phyloP scores from a whole-genome alignment of 768 basidiomycete genomes.

The Hortiboletus campestris region DNA sequence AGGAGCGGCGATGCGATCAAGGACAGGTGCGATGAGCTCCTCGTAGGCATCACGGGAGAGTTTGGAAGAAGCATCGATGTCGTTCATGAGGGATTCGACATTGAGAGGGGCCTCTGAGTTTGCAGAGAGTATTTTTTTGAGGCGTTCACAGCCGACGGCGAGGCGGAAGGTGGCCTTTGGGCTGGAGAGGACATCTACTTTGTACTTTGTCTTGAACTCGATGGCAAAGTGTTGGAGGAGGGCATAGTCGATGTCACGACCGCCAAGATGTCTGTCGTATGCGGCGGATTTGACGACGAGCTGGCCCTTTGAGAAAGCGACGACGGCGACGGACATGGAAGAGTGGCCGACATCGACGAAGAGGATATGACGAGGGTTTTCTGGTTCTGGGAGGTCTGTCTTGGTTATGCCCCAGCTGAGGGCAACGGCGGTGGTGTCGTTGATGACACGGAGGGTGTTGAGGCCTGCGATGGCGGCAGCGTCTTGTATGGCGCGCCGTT shows the following conservation, averaged over 20 bases:
- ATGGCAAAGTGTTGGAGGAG: conserved; percentile 85
- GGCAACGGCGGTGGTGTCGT: conserved; percentile 94
- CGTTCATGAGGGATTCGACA: conserved; percentile 96
- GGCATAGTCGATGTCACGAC: conserved; percentile 93
- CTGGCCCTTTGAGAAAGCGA: conserved; percentile 93
- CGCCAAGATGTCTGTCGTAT: conserved; percentile 92
- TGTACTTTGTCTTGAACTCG: conserved; percentile 97
- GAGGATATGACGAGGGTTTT: conserved; percentile 80
- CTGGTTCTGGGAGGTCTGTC: conserved; percentile 86
- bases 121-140: conserved; percentile 96
- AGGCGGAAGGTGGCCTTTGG: conserved; percentile 95
- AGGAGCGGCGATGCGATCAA: conserved; percentile 74
- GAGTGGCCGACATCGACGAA: conserved; percentile 98
- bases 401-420: conserved; percentile 99
- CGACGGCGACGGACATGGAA: conserved; percentile 79
- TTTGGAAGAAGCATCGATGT: conserved; percentile 87
- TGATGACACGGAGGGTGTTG: conserved; percentile 91
- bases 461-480: conserved; percentile 88
- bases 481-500: conserved; percentile 86
- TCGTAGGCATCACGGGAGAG: conserved; percentile 84
- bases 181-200: conserved; percentile 89
- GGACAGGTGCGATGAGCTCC: conserved; percentile 66
- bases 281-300: conserved; percentile 84
- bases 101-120: conserved; percentile 86
- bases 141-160: conserved; percentile 80